A percentile compares a stretch with the other conserved stretches of the same genome.
Evolutionary conservation across 805 yeast genomes (phyloP).

Genomic region (Kodamaea restingae): DNA sequence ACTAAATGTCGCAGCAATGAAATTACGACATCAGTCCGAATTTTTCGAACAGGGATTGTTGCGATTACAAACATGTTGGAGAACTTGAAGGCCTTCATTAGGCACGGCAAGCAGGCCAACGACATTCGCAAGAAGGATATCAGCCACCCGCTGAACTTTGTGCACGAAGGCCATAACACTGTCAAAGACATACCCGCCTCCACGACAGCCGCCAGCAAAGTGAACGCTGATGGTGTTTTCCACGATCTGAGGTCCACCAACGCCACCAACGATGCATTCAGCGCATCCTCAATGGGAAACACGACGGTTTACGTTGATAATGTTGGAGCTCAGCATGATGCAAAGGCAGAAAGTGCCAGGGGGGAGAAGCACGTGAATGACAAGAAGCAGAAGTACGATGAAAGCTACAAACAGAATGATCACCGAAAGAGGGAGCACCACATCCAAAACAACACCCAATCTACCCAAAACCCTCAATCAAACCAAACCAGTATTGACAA

Average conservation of each 20-base stretch:
- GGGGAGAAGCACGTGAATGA: background rate
- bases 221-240: background rate
- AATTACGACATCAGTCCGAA: constrained; percentile 1
- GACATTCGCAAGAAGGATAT: constrained; percentile 18
- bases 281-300: background rate
- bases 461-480: background rate
- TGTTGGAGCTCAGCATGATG: background rate
- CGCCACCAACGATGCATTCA: background rate
- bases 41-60: constrained; percentile 1
- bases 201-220: background rate
- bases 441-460: background rate
- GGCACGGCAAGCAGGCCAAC: constrained; percentile 61
- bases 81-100: constrained; percentile 56
- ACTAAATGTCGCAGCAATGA: constrained; percentile 5
- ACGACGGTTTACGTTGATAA: constrained; percentile 2
- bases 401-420: no score
- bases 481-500: no score
- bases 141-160: constrained; percentile 7
- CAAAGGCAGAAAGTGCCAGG: background rate
- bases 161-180: constrained; percentile 1
- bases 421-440: background rate
- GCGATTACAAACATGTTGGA: constrained; percentile 21
- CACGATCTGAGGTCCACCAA: constrained; percentile 1
- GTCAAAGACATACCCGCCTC: background rate
- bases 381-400: no score